Percentiles rank a stretch among this genome's conserved stretches.
Conservation (phyloP, 306 rosid species). For the Pyrus communis region DNA sequence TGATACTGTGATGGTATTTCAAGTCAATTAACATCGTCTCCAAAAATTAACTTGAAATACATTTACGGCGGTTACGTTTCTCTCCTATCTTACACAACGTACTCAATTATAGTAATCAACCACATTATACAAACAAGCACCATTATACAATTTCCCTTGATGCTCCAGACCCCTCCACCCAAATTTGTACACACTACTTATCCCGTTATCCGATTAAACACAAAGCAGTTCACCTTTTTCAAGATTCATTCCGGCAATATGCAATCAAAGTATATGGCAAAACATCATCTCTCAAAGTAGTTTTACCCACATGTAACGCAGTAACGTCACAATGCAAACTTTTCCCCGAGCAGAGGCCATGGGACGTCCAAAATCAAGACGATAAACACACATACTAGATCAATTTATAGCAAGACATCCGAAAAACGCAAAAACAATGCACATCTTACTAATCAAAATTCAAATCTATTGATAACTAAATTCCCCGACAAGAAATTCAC, state of each 20-base stretch:
- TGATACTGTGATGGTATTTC: not conserved
- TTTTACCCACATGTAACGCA: not conserved
- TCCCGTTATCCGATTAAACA: too few species aligned
- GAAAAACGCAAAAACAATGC: conserved; percentile 34
- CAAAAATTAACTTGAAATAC: not conserved
- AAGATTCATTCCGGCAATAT: not conserved
- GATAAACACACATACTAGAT: not conserved
- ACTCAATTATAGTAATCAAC: not conserved
- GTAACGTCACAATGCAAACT: too few species aligned
- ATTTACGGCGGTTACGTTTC: too few species aligned
- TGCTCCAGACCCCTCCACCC: not conserved
- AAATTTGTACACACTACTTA: not conserved
- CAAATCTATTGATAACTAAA: conserved; percentile 27
- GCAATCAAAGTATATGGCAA: not conserved
- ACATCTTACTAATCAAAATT: conserved; percentile 45
- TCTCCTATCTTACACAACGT: not conserved
- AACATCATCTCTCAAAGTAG: too few species aligned
- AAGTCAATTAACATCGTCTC: too few species aligned
- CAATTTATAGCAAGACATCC: not conserved
- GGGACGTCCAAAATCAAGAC: not conserved
- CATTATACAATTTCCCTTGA: too few species aligned
- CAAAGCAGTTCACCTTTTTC: not conserved
- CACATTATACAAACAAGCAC: too few species aligned
- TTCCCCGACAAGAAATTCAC: conserved; percentile 44
- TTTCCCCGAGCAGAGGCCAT: not conserved